Evolutionary conservation across 495 filamentous ascomycete species (phyloP).

Genomic region (Acidomyces sp.): DNA sequence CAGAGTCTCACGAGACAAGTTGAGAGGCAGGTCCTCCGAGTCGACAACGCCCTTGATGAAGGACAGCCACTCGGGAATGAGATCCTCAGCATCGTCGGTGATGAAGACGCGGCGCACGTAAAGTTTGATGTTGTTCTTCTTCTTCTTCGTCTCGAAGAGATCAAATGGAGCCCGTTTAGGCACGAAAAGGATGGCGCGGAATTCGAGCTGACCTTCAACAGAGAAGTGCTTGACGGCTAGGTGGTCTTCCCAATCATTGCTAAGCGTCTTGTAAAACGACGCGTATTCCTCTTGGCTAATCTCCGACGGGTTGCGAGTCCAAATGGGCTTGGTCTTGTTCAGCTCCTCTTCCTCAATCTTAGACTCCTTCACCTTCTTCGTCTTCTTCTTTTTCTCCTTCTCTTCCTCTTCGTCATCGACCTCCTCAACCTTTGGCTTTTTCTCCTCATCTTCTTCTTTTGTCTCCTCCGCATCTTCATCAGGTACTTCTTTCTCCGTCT

Average conservation of each 20-base stretch:
- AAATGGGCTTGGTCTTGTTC: slow-evolving; percentile 99
- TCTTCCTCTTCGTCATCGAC: slow-evolving; percentile 71
- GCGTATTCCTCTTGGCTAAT: slow-evolving; percentile 96
- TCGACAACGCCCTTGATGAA: slow-evolving; percentile 99
- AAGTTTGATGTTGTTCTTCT: slow-evolving; percentile 99
- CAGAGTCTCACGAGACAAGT: slow-evolving; percentile 98
- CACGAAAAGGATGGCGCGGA: slow-evolving; percentile 98
- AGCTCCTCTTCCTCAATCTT: slow-evolving; percentile 98
- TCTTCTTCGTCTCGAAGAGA: slow-evolving; percentile 99
- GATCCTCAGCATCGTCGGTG: slow-evolving; percentile 96
- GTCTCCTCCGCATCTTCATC: slow-evolving; percentile 85
- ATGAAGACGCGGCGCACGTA: slow-evolving; percentile 99
- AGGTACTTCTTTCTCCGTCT: slow-evolving; percentile 96
- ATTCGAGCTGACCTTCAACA: slow-evolving; percentile 99
- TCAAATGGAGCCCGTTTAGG: slow-evolving; percentile 99
- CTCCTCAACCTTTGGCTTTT: slow-evolving; percentile 81
- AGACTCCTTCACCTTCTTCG: slow-evolving; percentile 98
- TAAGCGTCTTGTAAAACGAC: slow-evolving; percentile 98
- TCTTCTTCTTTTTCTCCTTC: slow-evolving; percentile 85
- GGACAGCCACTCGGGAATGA: slow-evolving; percentile 98
- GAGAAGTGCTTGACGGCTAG: slow-evolving; percentile 99
- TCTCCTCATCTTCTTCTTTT: slow-evolving; percentile 46
- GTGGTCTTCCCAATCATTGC: slow-evolving; percentile 99
- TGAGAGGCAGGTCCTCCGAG: slow-evolving; percentile 96
- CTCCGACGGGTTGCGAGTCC: slow-evolving; percentile 94